These are phyloP conservation scores for Exobasidium rhododendri DNA, from an alignment of 1,284 basidiomycete genomes.

Conservation along the genomic window DNA sequence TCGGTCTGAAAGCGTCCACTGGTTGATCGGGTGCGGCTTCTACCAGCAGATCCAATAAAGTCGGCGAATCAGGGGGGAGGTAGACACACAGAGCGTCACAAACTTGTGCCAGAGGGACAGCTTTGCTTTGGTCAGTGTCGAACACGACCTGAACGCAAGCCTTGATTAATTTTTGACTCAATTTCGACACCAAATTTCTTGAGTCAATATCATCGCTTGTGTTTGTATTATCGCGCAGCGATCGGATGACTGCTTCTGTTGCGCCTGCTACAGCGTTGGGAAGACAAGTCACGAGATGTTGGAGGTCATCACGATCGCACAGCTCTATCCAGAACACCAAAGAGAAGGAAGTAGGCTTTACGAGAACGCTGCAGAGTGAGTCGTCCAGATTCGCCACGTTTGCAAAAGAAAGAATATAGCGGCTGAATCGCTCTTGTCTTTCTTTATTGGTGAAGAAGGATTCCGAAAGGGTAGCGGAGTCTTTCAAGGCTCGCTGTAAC, in stretches of 20 bases:
- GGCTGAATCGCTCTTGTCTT: too few species aligned
- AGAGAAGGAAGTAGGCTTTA: neutral
- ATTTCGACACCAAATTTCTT: neutral
- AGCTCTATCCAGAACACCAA: neutral
- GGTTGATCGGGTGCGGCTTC: constrained; percentile 6
- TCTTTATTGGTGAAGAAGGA: too few species aligned
- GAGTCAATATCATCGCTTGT: neutral
- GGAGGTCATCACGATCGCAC: too few species aligned
- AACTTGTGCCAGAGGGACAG: constrained; percentile 2
- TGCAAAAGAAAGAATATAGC: too few species aligned
- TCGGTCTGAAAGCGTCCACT: constrained; percentile 10
- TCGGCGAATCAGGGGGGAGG: neutral
- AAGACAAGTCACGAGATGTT: too few species aligned
- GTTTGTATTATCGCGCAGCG: too few species aligned
- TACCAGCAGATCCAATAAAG: neutral
- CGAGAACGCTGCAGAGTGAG: neutral
- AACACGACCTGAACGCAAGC: neutral
- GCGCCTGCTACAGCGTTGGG: too few species aligned
- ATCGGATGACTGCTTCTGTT: too few species aligned
- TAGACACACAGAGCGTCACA: neutral
- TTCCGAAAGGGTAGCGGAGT: too few species aligned
- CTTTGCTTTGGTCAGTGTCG: constrained; percentile 3
- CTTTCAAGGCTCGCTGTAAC: too few species aligned
- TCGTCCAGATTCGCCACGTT: neutral
- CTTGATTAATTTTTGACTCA: neutral